phyloP scores from a whole-genome alignment of 2,329 filamentous ascomycete species.

The Exserohilum turcica region DNA sequence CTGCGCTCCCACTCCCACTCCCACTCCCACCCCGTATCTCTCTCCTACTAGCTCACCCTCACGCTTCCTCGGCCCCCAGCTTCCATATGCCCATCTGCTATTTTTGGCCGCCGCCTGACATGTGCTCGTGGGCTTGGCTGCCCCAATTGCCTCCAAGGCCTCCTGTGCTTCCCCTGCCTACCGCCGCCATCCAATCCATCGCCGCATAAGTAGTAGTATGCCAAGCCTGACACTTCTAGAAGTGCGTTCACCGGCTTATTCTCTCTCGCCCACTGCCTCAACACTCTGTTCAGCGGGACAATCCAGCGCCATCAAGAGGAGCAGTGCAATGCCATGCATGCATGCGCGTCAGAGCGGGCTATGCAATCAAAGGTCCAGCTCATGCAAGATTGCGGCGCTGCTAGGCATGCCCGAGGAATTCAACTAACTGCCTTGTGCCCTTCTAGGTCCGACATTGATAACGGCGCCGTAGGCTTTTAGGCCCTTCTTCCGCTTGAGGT shows the following conservation, averaged over 20 bases:
- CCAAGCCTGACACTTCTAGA: neutral
- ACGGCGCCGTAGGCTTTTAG: too few species aligned
- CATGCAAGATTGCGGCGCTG: constrained; percentile 5
- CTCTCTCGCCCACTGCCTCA: too few species aligned
- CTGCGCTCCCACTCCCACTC: neutral
- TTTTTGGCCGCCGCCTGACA: constrained; percentile 22
- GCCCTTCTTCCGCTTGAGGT: too few species aligned
- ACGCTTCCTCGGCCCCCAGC: constrained; percentile 16
- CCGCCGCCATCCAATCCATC: constrained; percentile 3
- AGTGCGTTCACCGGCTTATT: neutral
- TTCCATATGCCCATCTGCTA: constrained; percentile 13
- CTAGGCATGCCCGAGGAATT: neutral
- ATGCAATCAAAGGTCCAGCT: constrained; percentile 3
- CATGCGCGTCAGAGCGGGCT: constrained; percentile 3
- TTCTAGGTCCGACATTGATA: neutral
- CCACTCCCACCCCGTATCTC: too few species aligned
- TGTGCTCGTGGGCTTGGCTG: neutral
- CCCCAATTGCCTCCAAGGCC: neutral
- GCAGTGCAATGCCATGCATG: neutral
- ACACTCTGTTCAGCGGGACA: neutral
- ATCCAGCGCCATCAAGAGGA: too few species aligned
- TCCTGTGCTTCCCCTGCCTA: constrained; percentile 14
- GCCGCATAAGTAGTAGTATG: too few species aligned
- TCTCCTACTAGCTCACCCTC: neutral
- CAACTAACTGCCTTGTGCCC: neutral